Percentiles rank a stretch among this genome's conserved stretches.
Conservation (phyloP, 2,329 filamentous ascomycete species). For the Nigrospora sphaerica region DNA sequence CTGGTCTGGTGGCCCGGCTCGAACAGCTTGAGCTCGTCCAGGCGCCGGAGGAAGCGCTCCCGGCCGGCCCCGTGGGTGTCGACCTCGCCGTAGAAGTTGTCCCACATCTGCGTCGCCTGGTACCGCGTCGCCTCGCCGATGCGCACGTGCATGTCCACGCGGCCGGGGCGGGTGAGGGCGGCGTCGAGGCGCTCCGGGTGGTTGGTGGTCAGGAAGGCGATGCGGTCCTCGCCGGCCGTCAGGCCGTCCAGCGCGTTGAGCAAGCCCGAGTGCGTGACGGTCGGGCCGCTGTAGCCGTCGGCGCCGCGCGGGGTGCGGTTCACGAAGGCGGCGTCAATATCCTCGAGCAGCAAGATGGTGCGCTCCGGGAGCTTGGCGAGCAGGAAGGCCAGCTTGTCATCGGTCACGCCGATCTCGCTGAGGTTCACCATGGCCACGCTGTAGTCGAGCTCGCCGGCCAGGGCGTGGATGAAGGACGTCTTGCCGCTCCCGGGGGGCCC, state of each 20-base stretch:
- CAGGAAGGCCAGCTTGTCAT: slow-evolving; percentile 81
- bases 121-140: slow-evolving; percentile 82
- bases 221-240: slow-evolving; percentile 88
- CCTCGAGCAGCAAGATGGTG: slow-evolving; percentile 78
- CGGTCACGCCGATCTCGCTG: slow-evolving; percentile 81
- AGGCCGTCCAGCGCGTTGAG: slow-evolving; percentile 83
- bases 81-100: slow-evolving; percentile 85
- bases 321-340: slow-evolving; percentile 84
- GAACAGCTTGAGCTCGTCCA: slow-evolving; percentile 66
- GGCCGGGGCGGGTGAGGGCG: slow-evolving; percentile 81
- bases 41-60: slow-evolving; percentile 61
- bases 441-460: slow-evolving; percentile 89
- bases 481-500: slow-evolving; percentile 89
- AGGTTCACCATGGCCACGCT: slow-evolving; percentile 90
- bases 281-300: slow-evolving; percentile 80
- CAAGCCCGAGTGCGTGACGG: slow-evolving; percentile 89
- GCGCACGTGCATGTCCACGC: slow-evolving; percentile 87
- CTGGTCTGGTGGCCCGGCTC: slow-evolving; percentile 59
- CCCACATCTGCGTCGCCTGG: slow-evolving; percentile 85
- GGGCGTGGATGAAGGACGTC: slow-evolving; percentile 90
- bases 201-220: slow-evolving; percentile 92
- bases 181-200: slow-evolving; percentile 85
- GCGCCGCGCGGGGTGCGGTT: slow-evolving; percentile 70
- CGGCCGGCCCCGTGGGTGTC: slow-evolving; percentile 58
- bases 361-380: slow-evolving; percentile 78